Evolutionary conservation across 257 asterid genomes (phyloP), one percentile per base, ranked within the genome.

Genomic region (Solanum medicagineum): DNA sequence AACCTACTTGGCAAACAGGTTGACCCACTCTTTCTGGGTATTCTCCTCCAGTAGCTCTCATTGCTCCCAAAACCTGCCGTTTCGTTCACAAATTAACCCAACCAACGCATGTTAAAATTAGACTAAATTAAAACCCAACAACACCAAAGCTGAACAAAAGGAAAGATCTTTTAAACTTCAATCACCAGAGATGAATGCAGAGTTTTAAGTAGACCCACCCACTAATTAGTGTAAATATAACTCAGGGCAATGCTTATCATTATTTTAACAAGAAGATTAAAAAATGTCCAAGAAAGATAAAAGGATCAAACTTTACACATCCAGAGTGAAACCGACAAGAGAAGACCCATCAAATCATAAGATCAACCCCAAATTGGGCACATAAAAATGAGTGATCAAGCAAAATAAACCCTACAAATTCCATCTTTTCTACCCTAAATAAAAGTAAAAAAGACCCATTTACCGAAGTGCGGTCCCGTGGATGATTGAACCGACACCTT

Each of bases 401-500:
- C 62, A 88, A 82, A 86, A 88, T 53, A 57, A 47, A 60, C 81
- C 81, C 68, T 62, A 80, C 69, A 26, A 4, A 40, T 15, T 36
- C 66, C 59, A 81, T 19, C 1, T 5, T 16, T 17, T 63, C 7
- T 10, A 4, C 20, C 51, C 55, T 14, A 51, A n/a, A 32, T 26
- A 1, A 11, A 44, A 60, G 32, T 44, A 14, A 10, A 42, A 68
- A 44, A 24, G 4, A 44, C 42, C 45, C 13, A 10, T 53, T 24
- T 89, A 94, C 98, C 93, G 86, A 79, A 84, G 86, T 81, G 75
- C 96, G 93, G 86, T 94, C 97, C 84, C 91, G 93, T 17, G 99
- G 99, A 83, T 97, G 99, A 91, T 97, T 97, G 90, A 93, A 97
- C 89, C 99, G 95, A 90, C 99, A 97, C 81, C 99, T 90, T 80